These are phyloP conservation scores for Colletotrichum sp. DNA, from an alignment of 2,329 filamentous ascomycete species.

Conservation along the genomic window DNA sequence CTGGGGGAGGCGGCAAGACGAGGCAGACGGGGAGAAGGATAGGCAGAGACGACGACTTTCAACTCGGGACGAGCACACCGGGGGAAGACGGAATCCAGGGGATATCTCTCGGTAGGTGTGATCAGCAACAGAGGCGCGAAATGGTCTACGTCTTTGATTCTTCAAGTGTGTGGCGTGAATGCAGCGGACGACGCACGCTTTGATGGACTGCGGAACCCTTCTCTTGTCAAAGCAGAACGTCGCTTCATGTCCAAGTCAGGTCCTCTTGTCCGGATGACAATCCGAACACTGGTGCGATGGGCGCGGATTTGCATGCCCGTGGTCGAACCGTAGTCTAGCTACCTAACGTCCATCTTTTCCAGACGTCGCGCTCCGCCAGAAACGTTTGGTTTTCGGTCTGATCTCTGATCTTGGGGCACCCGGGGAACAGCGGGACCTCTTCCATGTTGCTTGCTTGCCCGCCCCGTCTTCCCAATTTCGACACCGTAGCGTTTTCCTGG, in stretches of 20 bases:
- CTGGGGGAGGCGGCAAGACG: not conserved
- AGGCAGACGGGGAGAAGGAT: not conserved
- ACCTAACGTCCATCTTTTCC: not conserved
- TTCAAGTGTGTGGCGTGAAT: not conserved
- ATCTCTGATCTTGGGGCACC: not conserved
- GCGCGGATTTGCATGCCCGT: not conserved
- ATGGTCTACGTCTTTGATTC: not conserved
- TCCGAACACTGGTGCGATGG: conserved; percentile 9
- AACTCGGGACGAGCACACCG: not conserved
- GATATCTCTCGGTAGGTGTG: not conserved
- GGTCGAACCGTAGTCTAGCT: not conserved
- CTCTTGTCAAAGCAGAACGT: conserved; percentile 10
- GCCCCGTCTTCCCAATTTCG: not conserved
- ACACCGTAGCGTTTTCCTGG: not conserved
- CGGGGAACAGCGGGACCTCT: conserved; percentile 13
- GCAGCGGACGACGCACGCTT: conserved; percentile 7
- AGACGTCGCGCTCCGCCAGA: not conserved
- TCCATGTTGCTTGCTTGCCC: not conserved
- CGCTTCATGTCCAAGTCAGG: not conserved
- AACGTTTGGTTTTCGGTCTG: conserved; percentile 15
- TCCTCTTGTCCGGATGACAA: conserved; percentile 15
- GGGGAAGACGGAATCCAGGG: not conserved
- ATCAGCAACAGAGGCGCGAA: not conserved
- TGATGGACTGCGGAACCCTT: conserved; percentile 9
- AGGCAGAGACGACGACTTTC: not conserved